Evolutionary conservation across 2,329 filamentous ascomycete genomes (phyloP), one percentile per base, ranked within the genome.

Genomic region (Aspergillus phoenicis): DNA sequence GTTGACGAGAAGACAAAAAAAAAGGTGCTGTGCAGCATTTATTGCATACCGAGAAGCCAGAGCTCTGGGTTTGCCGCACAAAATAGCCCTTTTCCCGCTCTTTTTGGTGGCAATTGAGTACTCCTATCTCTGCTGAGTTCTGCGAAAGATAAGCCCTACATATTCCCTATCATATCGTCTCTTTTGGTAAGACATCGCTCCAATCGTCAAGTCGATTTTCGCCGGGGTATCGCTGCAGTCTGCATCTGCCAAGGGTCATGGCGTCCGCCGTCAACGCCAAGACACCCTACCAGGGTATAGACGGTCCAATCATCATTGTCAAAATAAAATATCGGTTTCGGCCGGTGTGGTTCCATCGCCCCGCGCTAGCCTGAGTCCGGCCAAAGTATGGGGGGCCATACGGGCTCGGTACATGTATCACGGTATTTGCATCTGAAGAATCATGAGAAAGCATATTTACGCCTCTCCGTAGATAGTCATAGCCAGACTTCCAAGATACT

Each of bases 191-290:
- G 41, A 15, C 26, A 30, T 33, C n/a, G 47, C 15, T 30, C 47
- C 47, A 51, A 51, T 51, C 47, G 26, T 51, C 26, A 51, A 17
- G 47, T 51, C n/a, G 26, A 33, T 30, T 51, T 15, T n/a, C 26
- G 47, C 26, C 15, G 47, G 45, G 22, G 26, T 17, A 10, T 26
- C 47, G 26, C 24, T 51, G 26, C 47, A 30, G 26, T 15, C 6
- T 51, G 47, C 47, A 51, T 28, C 17, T 30, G 47, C 47, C 47
- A 51, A 51, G 47, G 47, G 47, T 26, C 45, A 49, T 49, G 26
- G 45, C 45, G 45, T 22, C 41, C 41, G 41, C 45, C 22, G 24
- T 24, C 47, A 51, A 30, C 8, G 47, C 47, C 47, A 51, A 51
- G 47, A 28, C 24, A 33, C 26, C 15, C 26, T 51, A 51, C 47